phyloP scores from a whole-genome alignment of 192 early-diverging fungal species.

The Linnemannia hyalina region DNA sequence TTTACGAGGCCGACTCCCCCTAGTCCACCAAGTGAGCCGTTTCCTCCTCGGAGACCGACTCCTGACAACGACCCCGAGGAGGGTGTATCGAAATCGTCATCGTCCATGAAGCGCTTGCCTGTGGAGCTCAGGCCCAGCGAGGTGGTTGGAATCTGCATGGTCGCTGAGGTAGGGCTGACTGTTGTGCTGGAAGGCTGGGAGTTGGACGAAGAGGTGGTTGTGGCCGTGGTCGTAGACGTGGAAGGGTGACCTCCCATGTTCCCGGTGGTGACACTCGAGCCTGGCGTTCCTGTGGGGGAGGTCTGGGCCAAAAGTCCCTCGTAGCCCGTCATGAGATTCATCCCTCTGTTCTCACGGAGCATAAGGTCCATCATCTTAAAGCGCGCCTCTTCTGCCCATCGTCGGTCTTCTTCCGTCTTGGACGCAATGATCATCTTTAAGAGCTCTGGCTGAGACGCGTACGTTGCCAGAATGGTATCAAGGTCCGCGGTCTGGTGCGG shows the following conservation, averaged over 20 bases:
- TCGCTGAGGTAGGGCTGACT: background rate
- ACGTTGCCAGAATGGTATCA: conserved; percentile 63
- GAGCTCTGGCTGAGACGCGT: conserved; percentile 65
- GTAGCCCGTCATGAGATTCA: conserved; percentile 38
- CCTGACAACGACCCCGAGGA: conserved; percentile 11
- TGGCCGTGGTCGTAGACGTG: conserved; percentile 15
- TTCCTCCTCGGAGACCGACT: background rate
- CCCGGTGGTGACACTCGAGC: conserved; percentile 20
- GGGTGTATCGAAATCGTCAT: conserved; percentile 17
- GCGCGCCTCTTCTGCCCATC: conserved; percentile 69
- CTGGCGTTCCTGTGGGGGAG: conserved; percentile 17
- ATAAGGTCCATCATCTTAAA: conserved; percentile 63
- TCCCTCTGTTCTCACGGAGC: conserved; percentile 44
- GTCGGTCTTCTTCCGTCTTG: conserved; percentile 70
- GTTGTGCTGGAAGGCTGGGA: background rate
- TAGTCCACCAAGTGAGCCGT: background rate
- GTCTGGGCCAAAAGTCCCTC: conserved; percentile 20
- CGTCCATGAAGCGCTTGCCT: conserved; percentile 35
- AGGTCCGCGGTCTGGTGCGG: conserved; percentile 58
- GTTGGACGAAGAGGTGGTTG: background rate
- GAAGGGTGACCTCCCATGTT: conserved; percentile 18
- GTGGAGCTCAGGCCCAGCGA: conserved; percentile 12
- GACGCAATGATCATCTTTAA: conserved; percentile 64
- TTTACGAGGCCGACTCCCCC: background rate
- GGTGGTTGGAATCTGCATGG: background rate